Conservation (phyloP, 306 rosid genomes). For the Ormosia semicastrata region DNA sequence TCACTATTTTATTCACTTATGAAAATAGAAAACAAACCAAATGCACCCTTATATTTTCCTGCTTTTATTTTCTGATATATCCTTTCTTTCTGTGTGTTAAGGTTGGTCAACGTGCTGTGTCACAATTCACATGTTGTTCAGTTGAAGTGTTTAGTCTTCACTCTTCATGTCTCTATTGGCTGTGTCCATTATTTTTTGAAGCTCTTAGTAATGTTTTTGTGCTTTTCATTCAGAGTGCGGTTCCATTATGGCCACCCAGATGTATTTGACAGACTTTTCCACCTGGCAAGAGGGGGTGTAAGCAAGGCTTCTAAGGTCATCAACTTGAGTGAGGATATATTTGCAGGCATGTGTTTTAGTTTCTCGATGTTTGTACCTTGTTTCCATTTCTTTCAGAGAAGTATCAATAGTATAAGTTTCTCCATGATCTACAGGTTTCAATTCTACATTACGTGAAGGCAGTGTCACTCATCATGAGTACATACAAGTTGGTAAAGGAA, state of each 20-base stretch:
- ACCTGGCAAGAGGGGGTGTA: constrained; percentile 95
- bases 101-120: background rate
- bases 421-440: constrained; percentile 63
- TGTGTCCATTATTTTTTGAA: constrained; percentile 21
- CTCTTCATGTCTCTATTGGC: constrained; percentile 1
- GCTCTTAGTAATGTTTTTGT: constrained; percentile 12
- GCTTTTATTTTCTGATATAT: background rate
- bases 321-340: constrained; percentile 98
- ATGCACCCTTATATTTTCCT: background rate
- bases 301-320: constrained; percentile 95
- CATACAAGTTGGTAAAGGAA: constrained; percentile 97
- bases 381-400: constrained; percentile 9
- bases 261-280: constrained; percentile 90
- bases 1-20: no score
- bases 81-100: background rate
- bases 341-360: constrained; percentile 70
- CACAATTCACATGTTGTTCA: constrained; percentile 1
- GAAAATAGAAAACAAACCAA: no score
- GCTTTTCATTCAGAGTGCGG: constrained; percentile 74
- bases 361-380: background rate
- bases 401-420: background rate
- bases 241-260: constrained; percentile 99
- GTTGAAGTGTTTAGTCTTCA: background rate
- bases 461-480: constrained; percentile 96
- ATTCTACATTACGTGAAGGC: constrained; percentile 91